These are phyloP conservation scores for Phaeosphaeriaceae sp. DNA, from an alignment of 2,329 filamentous ascomycete species.

Conservation along the genomic window DNA sequence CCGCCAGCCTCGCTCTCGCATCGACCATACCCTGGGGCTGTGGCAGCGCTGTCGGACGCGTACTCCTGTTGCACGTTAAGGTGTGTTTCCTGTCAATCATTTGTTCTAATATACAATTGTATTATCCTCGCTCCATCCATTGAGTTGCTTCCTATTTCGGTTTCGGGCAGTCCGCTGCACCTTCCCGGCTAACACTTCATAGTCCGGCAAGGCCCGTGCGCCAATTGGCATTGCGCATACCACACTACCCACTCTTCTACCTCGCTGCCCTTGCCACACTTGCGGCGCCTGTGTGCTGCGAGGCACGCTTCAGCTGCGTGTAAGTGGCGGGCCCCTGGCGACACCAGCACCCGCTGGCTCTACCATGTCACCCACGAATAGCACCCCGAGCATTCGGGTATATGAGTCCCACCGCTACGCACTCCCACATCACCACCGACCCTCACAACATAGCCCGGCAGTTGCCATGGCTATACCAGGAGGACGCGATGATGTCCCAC, in stretches of 20 bases:
- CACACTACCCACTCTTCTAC: conserved; percentile 23
- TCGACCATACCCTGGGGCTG: background rate
- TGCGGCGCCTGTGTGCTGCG: conserved; percentile 30
- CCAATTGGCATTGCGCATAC: conserved; percentile 9
- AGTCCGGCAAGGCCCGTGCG: conserved; percentile 7
- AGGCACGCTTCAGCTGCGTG: conserved; percentile 45
- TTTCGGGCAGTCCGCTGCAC: conserved; percentile 32
- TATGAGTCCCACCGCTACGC: conserved; percentile 51
- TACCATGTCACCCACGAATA: conserved; percentile 45
- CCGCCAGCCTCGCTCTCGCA: conserved; percentile 2
- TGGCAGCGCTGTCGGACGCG: background rate
- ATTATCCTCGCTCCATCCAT: conserved; percentile 4
- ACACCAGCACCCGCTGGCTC: conserved; percentile 27
- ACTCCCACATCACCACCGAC: conserved; percentile 41
- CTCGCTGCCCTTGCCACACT: conserved; percentile 37
- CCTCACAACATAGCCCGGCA: conserved; percentile 49
- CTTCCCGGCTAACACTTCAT: conserved; percentile 7
- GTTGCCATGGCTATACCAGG: conserved; percentile 70
- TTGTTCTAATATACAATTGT: conserved; percentile 4
- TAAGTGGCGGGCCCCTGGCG: conserved; percentile 39
- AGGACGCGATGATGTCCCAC: conserved; percentile 64
- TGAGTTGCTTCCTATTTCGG: conserved; percentile 33
- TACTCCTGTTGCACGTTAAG: background rate
- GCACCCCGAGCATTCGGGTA: conserved; percentile 52
- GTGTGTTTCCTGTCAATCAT: background rate